Evolutionary conservation across 495 filamentous ascomycete genomes (phyloP).

Genomic region (Poronia punctata): DNA sequence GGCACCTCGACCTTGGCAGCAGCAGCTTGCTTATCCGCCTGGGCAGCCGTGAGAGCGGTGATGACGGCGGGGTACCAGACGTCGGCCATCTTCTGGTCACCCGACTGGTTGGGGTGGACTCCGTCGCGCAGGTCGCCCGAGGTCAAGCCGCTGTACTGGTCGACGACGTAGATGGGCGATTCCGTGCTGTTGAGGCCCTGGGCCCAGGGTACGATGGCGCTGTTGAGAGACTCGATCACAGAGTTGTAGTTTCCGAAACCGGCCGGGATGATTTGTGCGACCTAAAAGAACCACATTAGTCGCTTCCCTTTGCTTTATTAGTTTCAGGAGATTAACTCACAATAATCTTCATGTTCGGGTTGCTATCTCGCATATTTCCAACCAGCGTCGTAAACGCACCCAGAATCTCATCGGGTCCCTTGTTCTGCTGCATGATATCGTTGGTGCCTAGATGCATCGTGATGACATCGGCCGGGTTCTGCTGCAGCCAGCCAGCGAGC

Average conservation of each 20-base stretch:
- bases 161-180: slow-evolving; percentile 46
- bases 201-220: slow-evolving; percentile 42
- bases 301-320: background rate
- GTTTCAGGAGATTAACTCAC: slow-evolving; percentile 23
- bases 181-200: slow-evolving; percentile 35
- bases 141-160: slow-evolving; percentile 42
- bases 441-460: slow-evolving; percentile 49
- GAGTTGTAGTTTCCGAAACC: slow-evolving; percentile 29
- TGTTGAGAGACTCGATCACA: slow-evolving; percentile 38
- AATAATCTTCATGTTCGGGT: slow-evolving; percentile 45
- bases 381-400: slow-evolving; percentile 41
- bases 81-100: slow-evolving; percentile 40
- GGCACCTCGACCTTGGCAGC: slow-evolving; percentile 14
- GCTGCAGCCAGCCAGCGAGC: slow-evolving; percentile 42
- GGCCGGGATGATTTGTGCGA: slow-evolving; percentile 49
- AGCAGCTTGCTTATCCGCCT: slow-evolving; percentile 15
- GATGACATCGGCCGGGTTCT: slow-evolving; percentile 42
- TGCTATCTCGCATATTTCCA: slow-evolving; percentile 36
- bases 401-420: slow-evolving; percentile 35
- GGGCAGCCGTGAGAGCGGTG: slow-evolving; percentile 28
- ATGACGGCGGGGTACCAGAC: slow-evolving; percentile 40
- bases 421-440: slow-evolving; percentile 42
- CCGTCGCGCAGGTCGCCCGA: slow-evolving; percentile 38
- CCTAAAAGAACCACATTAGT: slow-evolving; percentile 23
- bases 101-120: slow-evolving; percentile 40